Conservation (phyloP, 202 grass and related monocot genomes). For the Bolboschoenoplectus hybrid region DNA sequence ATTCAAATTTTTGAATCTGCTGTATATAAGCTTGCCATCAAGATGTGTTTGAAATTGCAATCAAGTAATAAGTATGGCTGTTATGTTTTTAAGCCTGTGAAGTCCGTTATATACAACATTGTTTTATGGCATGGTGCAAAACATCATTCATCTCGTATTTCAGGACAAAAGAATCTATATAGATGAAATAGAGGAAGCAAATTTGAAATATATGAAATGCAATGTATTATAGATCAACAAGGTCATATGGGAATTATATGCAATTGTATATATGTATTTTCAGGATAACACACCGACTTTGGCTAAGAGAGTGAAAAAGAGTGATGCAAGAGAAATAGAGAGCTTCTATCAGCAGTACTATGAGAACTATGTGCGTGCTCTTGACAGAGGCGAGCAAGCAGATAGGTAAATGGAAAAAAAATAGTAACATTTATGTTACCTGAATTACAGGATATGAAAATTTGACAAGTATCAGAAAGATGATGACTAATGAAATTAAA, state of each 20-base stretch:
- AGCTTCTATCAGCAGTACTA: conserved; percentile 99
- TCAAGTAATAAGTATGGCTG: background rate
- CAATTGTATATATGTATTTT: conserved; percentile 2
- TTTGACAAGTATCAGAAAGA: conserved; percentile 24
- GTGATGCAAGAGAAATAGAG: conserved; percentile 86
- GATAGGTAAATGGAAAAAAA: conserved; percentile 58
- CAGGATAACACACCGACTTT: conserved; percentile 91
- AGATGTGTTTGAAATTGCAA: background rate
- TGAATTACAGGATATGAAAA: conserved; percentile 22
- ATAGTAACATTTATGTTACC: background rate
- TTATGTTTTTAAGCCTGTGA: background rate
- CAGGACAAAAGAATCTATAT: background rate
- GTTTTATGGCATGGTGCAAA: background rate
- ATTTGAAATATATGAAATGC: background rate
- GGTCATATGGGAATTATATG: background rate
- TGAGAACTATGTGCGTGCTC: conserved; percentile 84
- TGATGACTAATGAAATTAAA: conserved; percentile 1
- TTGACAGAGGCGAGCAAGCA: conserved; percentile 93
- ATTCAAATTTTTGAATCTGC: background rate
- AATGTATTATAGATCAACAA: background rate
- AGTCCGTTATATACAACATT: background rate
- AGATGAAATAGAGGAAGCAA: background rate
- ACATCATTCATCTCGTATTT: background rate
- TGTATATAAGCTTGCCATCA: background rate
- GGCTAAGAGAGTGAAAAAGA: conserved; percentile 84